phyloP scores from a whole-genome alignment of 108 stramenopile genomes.

The Skeletonema menzelii region DNA sequence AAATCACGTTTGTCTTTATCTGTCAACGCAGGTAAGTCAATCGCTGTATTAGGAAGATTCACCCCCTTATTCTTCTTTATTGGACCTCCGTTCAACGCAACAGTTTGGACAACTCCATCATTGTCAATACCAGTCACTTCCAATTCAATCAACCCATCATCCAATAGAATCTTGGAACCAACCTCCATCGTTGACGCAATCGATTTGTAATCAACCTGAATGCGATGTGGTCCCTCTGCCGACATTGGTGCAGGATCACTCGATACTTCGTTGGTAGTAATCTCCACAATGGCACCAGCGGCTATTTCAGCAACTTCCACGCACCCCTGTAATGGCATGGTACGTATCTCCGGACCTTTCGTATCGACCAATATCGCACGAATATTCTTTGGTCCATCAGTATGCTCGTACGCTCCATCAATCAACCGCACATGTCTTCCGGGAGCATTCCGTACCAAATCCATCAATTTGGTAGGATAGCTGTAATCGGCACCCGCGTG shows the following conservation, averaged over 20 bases:
- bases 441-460: slow-evolving; percentile 46
- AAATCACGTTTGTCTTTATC: slow-evolving; percentile 84
- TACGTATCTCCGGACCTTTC: slow-evolving; percentile 92
- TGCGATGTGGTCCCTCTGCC: slow-evolving; percentile 47
- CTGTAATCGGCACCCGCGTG: slow-evolving; percentile 71
- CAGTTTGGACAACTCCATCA: slow-evolving; percentile 49
- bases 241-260: slow-evolving; percentile 49
- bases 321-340: slow-evolving; percentile 73
- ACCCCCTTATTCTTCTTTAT: slow-evolving; percentile 85
- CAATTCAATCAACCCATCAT: slow-evolving; percentile 91
- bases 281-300: slow-evolving; percentile 48
- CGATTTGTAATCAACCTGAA: slow-evolving; percentile 81
- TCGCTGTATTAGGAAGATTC: slow-evolving; percentile 75
- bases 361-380: slow-evolving; percentile 86
- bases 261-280: slow-evolving; percentile 55
- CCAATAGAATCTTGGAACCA: slow-evolving; percentile 59
- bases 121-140: slow-evolving; percentile 66
- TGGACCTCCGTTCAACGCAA: slow-evolving; percentile 75
- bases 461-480: slow-evolving; percentile 54
- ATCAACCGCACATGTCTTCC: slow-evolving; percentile 50
- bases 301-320: slow-evolving; percentile 57
- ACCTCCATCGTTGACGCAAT: slow-evolving; percentile 65
- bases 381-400: slow-evolving; percentile 54
- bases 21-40: slow-evolving; percentile 83
- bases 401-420: slow-evolving; percentile 20